Percentiles rank a stretch among this genome's conserved stretches.
phyloP scores from a whole-genome alignment of 164 flowering plant species.

The Litsea cubeba region DNA sequence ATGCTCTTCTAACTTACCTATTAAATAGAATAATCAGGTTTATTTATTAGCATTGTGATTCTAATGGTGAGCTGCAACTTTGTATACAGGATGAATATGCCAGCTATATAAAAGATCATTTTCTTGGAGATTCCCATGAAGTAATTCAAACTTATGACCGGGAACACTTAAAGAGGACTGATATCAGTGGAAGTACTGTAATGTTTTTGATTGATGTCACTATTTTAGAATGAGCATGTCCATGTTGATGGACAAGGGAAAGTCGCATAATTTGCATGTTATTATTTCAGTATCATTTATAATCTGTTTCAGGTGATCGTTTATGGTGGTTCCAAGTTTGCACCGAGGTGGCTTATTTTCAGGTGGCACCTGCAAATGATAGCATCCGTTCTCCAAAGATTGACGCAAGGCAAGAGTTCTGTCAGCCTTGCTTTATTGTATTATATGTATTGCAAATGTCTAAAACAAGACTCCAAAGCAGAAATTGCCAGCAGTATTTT shows the following conservation, averaged over 20 bases:
- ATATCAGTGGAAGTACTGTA: conserved; percentile 31
- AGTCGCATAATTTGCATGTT: background rate
- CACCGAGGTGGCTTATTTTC: conserved; percentile 97
- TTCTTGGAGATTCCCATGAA: conserved; percentile 41
- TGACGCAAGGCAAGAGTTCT: conserved; percentile 51
- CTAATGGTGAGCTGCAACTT: background rate
- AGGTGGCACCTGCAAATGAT: conserved; percentile 88
- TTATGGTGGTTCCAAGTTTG: conserved; percentile 99
- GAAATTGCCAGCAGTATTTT: background rate
- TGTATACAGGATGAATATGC: conserved; percentile 77
- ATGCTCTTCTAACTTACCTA: background rate
- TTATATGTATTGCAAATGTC: background rate
- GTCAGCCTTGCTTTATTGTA: background rate
- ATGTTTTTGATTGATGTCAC: background rate
- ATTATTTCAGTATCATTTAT: background rate
- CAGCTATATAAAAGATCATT: conserved; percentile 65
- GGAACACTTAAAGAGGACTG: conserved; percentile 52
- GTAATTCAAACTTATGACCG: conserved; percentile 58
- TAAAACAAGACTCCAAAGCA: background rate
- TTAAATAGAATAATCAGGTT: background rate
- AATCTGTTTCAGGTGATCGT: conserved; percentile 35
- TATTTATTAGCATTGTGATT: background rate
- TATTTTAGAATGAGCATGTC: background rate
- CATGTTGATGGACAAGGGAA: background rate
- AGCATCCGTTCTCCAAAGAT: conserved; percentile 80